These are phyloP conservation scores for Cephaloascus fragrans DNA, from an alignment of 805 yeast genomes.

Conservation along the genomic window DNA sequence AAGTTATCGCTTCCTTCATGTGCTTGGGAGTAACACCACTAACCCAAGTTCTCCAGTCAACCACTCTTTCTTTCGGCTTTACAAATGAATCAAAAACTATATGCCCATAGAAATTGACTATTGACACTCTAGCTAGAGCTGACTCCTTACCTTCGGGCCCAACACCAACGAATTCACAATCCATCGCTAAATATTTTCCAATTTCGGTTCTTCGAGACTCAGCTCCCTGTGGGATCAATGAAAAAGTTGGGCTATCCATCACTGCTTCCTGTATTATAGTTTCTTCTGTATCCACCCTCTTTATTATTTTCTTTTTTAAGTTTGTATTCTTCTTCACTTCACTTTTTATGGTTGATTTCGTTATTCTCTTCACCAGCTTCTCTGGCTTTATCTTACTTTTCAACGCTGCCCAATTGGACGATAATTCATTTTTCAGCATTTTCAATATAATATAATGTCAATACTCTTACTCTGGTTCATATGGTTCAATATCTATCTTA, in stretches of 20 bases:
- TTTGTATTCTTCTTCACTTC: neutral
- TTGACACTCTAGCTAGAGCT: constrained; percentile 77
- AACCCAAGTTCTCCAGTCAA: constrained; percentile 91
- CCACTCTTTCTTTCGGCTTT: constrained; percentile 61
- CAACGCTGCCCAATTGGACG: neutral
- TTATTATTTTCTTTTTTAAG: neutral
- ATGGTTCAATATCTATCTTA: too few species aligned
- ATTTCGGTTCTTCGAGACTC: constrained; percentile 25
- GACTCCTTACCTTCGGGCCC: constrained; percentile 65
- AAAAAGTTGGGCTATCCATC: neutral
- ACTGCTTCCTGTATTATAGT: neutral
- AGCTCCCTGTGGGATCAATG: neutral
- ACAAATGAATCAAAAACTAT: constrained; percentile 67
- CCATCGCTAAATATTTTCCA: constrained; percentile 76
- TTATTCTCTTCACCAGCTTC: too few species aligned
- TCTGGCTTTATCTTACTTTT: neutral
- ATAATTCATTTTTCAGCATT: neutral
- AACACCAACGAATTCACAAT: constrained; percentile 91
- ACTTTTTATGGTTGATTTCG: neutral
- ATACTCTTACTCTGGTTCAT: too few species aligned
- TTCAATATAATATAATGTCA: neutral
- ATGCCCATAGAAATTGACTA: constrained; percentile 77
- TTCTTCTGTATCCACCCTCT: neutral
- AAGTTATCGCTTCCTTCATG: constrained; percentile 58
- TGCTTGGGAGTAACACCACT: constrained; percentile 72